Evolutionary conservation across 192 early-diverging fungal genomes (phyloP).

Genomic region (Kappamyces sp.): DNA sequence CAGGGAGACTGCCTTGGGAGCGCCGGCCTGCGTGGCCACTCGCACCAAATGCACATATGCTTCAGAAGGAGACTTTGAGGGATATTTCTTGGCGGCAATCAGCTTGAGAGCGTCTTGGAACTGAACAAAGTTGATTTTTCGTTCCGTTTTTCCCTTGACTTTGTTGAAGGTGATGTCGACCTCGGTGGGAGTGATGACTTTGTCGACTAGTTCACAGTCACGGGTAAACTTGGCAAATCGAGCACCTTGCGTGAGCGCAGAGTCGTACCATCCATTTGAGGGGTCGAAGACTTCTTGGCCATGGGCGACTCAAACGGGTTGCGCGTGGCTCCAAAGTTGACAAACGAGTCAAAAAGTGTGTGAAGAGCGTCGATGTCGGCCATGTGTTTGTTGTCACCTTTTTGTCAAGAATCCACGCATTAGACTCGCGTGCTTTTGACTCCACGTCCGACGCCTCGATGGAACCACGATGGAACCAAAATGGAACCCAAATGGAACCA

Average conservation of each 20-base stretch:
- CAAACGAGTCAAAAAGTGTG: slow-evolving; percentile 30
- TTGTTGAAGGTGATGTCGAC: slow-evolving; percentile 53
- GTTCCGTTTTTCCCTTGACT: slow-evolving; percentile 42
- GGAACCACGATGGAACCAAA: background rate
- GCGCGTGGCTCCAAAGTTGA: slow-evolving; percentile 33
- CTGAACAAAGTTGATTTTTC: slow-evolving; percentile 33
- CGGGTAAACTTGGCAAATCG: slow-evolving; percentile 46
- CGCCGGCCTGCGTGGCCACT: too few relatives aligned
- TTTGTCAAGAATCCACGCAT: slow-evolving; percentile 1
- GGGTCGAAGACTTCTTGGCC: slow-evolving; percentile 14
- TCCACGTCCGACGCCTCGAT: too few relatives aligned
- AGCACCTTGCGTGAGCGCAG: slow-evolving; percentile 30
- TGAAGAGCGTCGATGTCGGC: slow-evolving; percentile 29
- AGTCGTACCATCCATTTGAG: slow-evolving; percentile 30
- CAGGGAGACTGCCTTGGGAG: too few relatives aligned
- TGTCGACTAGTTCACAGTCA: slow-evolving; percentile 41
- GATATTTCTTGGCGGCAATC: slow-evolving; percentile 39
- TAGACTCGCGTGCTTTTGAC: too few relatives aligned
- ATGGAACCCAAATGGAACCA: background rate
- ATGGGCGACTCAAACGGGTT: slow-evolving; percentile 21
- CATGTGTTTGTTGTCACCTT: slow-evolving; percentile 4
- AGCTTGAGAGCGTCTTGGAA: slow-evolving; percentile 32
- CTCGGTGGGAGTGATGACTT: slow-evolving; percentile 38
- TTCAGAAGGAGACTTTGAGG: slow-evolving; percentile 27
- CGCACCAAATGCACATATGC: slow-evolving; percentile 24